phyloP scores from a whole-genome alignment of 2,329 filamentous ascomycete species.

The Venturia nashicola region DNA sequence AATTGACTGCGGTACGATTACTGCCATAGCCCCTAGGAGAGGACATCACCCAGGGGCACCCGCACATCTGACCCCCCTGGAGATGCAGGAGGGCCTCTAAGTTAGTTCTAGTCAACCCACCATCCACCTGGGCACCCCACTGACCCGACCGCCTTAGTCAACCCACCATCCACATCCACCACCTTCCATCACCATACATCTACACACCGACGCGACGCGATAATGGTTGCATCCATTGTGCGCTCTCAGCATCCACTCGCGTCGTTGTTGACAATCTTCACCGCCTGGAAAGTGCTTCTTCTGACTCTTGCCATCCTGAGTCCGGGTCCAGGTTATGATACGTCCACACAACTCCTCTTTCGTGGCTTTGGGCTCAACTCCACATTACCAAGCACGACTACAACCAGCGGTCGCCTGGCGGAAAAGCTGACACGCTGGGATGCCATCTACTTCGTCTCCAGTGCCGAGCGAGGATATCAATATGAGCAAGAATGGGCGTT shows the following conservation, averaged over 20 bases:
- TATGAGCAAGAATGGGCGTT: slow-evolving; percentile 86
- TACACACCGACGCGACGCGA: background rate
- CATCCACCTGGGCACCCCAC: no score
- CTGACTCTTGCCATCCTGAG: slow-evolving; percentile 47
- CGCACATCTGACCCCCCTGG: background rate
- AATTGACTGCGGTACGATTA: background rate
- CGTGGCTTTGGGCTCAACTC: background rate
- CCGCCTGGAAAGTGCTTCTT: slow-evolving; percentile 55
- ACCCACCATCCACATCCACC: background rate
- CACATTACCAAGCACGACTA: slow-evolving; percentile 12
- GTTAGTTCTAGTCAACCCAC: background rate
- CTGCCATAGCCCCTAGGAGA: background rate
- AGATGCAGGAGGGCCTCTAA: background rate
- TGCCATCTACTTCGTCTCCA: slow-evolving; percentile 60
- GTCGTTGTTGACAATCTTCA: slow-evolving; percentile 32
- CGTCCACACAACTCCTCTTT: slow-evolving; percentile 46
- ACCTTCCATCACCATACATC: background rate
- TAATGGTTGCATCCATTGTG: background rate
- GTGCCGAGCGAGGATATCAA: slow-evolving; percentile 50
- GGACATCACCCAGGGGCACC: background rate
- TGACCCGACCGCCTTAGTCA: background rate
- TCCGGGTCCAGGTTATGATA: slow-evolving; percentile 60
- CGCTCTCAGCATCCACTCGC: background rate
- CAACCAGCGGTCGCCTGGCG: slow-evolving; percentile 24
- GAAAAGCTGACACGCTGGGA: slow-evolving; percentile 65